A percentile compares a stretch with the other conserved stretches of the same genome.
phyloP scores from a whole-genome alignment of 306 rosid species.

The Astragalus glycyphyllos region DNA sequence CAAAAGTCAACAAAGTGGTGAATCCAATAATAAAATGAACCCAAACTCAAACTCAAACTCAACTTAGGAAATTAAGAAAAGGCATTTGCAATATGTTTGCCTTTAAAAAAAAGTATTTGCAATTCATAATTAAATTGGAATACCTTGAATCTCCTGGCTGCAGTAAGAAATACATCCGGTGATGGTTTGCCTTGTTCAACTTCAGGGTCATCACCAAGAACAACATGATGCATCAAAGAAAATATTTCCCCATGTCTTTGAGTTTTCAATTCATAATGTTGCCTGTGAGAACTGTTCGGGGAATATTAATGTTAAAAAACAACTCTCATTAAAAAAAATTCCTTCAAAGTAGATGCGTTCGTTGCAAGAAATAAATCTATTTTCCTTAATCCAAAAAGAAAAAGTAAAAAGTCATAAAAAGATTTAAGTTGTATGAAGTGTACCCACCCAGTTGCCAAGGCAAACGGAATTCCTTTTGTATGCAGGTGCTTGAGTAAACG shows the following conservation, averaged over 20 bases:
- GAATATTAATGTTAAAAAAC: too few relatives aligned
- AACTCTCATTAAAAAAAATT: too few relatives aligned
- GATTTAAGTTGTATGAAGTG: not conserved
- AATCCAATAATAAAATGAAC: conserved; percentile 28
- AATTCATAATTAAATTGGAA: conserved; percentile 21
- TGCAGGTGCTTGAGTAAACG: conserved; percentile 77
- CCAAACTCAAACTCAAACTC: conserved; percentile 21
- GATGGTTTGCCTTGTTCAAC: conserved; percentile 96
- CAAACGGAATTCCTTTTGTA: conserved; percentile 75
- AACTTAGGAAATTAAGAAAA: conserved; percentile 18
- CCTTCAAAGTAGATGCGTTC: too few relatives aligned
- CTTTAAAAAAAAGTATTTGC: conserved; percentile 8
- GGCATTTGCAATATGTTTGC: not conserved
- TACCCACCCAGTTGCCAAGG: conserved; percentile 96
- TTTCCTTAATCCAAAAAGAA: not conserved
- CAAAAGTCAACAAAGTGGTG: conserved; percentile 19
- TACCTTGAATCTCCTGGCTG: conserved; percentile 98
- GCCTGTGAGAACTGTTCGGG: conserved; percentile 69
- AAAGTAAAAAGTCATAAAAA: not conserved
- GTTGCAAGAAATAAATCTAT: not conserved
- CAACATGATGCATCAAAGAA: conserved; percentile 88
- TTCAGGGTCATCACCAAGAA: conserved; percentile 94
- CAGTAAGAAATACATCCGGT: conserved; percentile 85
- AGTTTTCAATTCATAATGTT: conserved; percentile 86
- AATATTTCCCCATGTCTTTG: conserved; percentile 74